Evolutionary conservation across 192 early-diverging fungal genomes (phyloP).

Genomic region (Piromyces sp.): DNA sequence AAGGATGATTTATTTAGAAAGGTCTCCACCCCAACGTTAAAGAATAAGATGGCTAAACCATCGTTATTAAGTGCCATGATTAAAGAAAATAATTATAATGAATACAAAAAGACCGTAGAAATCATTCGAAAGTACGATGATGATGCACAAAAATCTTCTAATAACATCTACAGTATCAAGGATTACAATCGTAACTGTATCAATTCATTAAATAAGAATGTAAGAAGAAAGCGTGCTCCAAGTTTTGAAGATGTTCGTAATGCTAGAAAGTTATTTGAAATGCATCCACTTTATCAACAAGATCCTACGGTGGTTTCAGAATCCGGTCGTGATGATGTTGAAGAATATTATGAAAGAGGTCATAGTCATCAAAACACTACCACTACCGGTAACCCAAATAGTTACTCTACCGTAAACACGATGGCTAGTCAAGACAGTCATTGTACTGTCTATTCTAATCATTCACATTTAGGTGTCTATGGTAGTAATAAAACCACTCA

Average conservation of each 20-base stretch:
- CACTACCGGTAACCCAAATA: neutral
- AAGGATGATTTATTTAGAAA: neutral
- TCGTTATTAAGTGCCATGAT: neutral
- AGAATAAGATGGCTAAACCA: neutral
- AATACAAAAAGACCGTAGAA: neutral
- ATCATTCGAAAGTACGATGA: neutral
- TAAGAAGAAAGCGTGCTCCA: neutral
- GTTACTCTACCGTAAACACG: neutral
- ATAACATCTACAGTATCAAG: neutral
- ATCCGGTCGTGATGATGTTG: neutral
- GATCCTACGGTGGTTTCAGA: too few species aligned
- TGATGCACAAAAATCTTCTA: neutral
- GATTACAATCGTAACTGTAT: neutral
- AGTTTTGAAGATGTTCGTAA: neutral
- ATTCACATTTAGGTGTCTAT: neutral
- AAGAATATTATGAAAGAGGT: neutral
- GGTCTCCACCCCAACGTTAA: neutral
- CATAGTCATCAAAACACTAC: neutral
- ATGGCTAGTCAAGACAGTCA: neutral
- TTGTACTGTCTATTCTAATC: too few species aligned
- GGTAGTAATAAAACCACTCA: neutral
- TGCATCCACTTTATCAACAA: neutral
- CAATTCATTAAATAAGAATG: neutral
- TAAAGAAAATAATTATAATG: neutral
- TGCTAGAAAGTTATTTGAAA: neutral